phyloP scores from a whole-genome alignment of 164 flowering plant species.

The grape (Vitis vinifera) region ASM3070453v1 NC_081814.1:410001-410500 shows the following conservation, averaged over 20 bases:
- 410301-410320: constrained; percentile 10
- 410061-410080: constrained; percentile 55
- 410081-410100: constrained; percentile 64
- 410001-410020: constrained; percentile 52
- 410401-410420: too few relatives aligned
- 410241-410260: constrained; percentile 77
- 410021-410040: constrained; percentile 62
- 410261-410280: constrained; percentile 76
- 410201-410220: constrained; percentile 44
- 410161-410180: constrained; percentile 76
- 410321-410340: constrained; percentile 15
- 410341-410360: too few relatives aligned
- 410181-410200: constrained; percentile 57
- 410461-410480: neutral
- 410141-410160: constrained; percentile 72
- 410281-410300: constrained; percentile 36
- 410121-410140: constrained; percentile 53
- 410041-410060: constrained; percentile 51
- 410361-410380: too few relatives aligned
- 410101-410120: constrained; percentile 54
- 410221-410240: constrained; percentile 87
- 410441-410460: neutral
- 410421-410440: neutral
- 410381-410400: too few relatives aligned
- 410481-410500: neutral